Evolutionary conservation across 352 stramenopile species (phyloP), one percentile per base, ranked within the genome.

Genomic region (Globisporangium cederbergense): DNA sequence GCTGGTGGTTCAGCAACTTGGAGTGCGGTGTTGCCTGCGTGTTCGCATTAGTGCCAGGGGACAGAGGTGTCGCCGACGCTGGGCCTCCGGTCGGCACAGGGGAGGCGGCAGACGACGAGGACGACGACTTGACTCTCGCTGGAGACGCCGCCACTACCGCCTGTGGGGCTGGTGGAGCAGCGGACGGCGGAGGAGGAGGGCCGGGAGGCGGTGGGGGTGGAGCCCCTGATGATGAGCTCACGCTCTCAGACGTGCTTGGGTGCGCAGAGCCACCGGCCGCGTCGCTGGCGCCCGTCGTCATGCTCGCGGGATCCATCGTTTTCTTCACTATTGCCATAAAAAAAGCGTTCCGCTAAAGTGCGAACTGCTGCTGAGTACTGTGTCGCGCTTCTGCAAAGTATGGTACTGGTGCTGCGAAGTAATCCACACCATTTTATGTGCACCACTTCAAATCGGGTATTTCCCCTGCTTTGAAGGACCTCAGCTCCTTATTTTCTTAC

Each of bases 1-100:
- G 84, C 46, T 79, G 53, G 53, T 92, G 81, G 34, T 83, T 89
- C 34, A 95, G 65, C 7, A 95, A 67, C 63, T 91, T 93, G 10
- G 84, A 95, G 52, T 76, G 68, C 0, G 86, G 86, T 10, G 78
- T 79, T 9, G 69, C 59, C 3, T 69, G 64, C 2, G 64, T 58
- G 1, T 73, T 66, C 0, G 66, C 66, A 50, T 38, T 70, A 9
- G 65, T 58, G 5, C 68, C 53, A 16, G 78, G 66, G 1, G 80
- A 79, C 2, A 73, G 61, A 4, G 78, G 74, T 6, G 74, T 60
- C 0, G 71, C 65, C 5, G 67, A 57, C 14, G 67, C 47, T 6
- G 65, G 30, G 2, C 25, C 67, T 20, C 58, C 40, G 20, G 36
- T 45, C 10, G 55, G 43, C 34, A 55, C 22, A 52, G 59, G 25